Base-by-base conservation (phyloP, 1,284 basidiomycete species). In the Irpex sp. region DNA sequence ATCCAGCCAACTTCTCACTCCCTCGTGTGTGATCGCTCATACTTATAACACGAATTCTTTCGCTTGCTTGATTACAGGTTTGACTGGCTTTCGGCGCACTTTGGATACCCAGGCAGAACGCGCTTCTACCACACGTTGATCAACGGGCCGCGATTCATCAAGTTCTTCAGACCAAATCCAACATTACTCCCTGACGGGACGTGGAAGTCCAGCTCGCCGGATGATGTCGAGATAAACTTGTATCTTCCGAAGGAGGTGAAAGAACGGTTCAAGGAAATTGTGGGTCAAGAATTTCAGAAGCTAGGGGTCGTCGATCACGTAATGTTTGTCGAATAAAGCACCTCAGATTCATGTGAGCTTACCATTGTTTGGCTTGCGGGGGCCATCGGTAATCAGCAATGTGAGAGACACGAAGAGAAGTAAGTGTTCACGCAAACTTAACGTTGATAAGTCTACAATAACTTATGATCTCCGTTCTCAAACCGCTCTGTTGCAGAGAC, bases 71-170 rank as follows among this genome's bases (percentile, higher is more conserved):
- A 1, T 26, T 43, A 26, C 43, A 68, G 65, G 7, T 68, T 67
- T 43, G 66, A 68, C 54, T 68, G 64, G 63, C 60, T 62, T 5
- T 67, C 67, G 5, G 63, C 67, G 7, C 67, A 68, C 50, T 68
- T 68, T 49, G 67, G 67, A 4, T 67, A 63, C 57, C 61, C 61
- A 15, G 62, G 59, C 50, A 36, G 62, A 49, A 65, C 64, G 19
- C 60, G 61, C 17, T 68, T 66, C 56, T 67, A 43, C 60, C 65
- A 68, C 36, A 67, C 65, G 19, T 9, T 60, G 4, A 60, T 66
- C 3, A 47, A 51, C 46, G 65, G 57, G 33, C 64, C 65, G 2
- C 61, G 67, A 0, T 68, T 53, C 39, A 50, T 66, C 47, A 67
- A 67, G 63, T 61, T 68, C 33, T 63, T 68, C 57, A 39, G 58